Base-by-base conservation (phyloP, 352 stramenopile species). In the Pythium graminicola region DNA sequence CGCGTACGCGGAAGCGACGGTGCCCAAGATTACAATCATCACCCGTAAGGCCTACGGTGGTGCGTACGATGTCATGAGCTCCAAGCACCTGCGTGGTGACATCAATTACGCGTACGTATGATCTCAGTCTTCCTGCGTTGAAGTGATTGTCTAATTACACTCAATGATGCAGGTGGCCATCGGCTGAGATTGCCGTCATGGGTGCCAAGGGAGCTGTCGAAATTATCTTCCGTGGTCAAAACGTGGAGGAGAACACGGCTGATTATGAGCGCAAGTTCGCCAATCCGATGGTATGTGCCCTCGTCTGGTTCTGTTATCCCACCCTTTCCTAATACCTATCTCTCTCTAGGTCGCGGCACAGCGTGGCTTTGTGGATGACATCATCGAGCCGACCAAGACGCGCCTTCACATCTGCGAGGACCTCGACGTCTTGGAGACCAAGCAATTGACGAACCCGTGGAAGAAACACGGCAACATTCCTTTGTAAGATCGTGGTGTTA, bases 21-120 rank as follows among this genome's bases (percentile, higher is more conserved):
- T 99, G 41, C 96, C 96, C n/a, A 99, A 99, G 69, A 82, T 95
- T 64, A 99, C 96, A 17, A 94, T 99, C 24, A 99, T 99, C 70
- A 98, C 94, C 20, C 81, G 96, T 28, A 99, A 99, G 66, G 95
- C 95, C 19, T 99, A 99, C 69, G 96, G 96, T 49, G 96, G 96
- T 33, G 96, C 96, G 4, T 99, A 99, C 73, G 95, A 99, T 70
- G 94, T 99, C 29, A 99, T 99, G 96, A 86, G 81, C 52, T 98
- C 89, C 50, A 99, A 99, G 80, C 96, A 99, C 70, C 72, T 99
- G 41, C 83, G 89, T 32, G 95, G 86, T 9, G 96, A 99, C 85
- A 85, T 93, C 53, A 99, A 99, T 72, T 98, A 98, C 69, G 88
- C 96, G 68, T 82, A 69, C 57, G 71, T 76, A n/a, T 27, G n/a